Evolutionary conservation across 1,284 basidiomycete genomes (phyloP), one percentile per base, ranked within the genome.

Genomic region (Testicularia cyperi): DNA sequence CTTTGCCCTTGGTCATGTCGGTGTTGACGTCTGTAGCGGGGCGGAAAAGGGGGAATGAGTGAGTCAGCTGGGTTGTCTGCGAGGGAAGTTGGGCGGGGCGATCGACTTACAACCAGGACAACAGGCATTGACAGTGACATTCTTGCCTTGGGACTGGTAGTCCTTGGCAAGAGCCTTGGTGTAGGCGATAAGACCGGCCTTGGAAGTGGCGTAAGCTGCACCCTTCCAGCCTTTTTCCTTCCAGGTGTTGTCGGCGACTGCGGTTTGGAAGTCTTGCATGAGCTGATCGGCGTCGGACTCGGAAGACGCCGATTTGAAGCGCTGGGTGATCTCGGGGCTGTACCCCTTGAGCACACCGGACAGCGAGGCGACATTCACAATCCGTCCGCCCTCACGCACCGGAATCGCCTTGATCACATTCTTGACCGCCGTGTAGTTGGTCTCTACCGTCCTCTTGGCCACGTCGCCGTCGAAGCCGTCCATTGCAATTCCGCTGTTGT

Each of bases 401-500:
- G 54, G 57, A 37, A 69, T 62, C 23, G 61, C 51, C 13, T 65
- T 35, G 44, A 68, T 62, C 25, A 53, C 37, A 23, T 69, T 61
- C 29, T 57, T 46, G 8, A 63, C 62, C 3, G 69, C 65, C 14
- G 63, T 65, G 44, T 73, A 76, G 55, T 76, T 76, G 25, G 53
- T 60, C 3, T 48, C 54, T 1, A 76, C 56, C 6, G 74, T 72
- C 29, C 67, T 44, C n/a, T 60, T 48, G n/a, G 67, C 69, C 6
- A 73, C 58, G 15, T 68, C 38, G 31, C 21, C 53, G 28, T 76
- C 65, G 38, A 70, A 65, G 22, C 70, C 72, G 12, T 62, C 51
- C 30, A 72, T 41, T 2, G 72, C 72, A 13, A 74, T 60, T 7
- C 74, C 74, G 26, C 72, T 70, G 49, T 76, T 76, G 44, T 63